Conservation (phyloP, 805 yeast genomes). For the Saccharomycopsis sp. region DNA sequence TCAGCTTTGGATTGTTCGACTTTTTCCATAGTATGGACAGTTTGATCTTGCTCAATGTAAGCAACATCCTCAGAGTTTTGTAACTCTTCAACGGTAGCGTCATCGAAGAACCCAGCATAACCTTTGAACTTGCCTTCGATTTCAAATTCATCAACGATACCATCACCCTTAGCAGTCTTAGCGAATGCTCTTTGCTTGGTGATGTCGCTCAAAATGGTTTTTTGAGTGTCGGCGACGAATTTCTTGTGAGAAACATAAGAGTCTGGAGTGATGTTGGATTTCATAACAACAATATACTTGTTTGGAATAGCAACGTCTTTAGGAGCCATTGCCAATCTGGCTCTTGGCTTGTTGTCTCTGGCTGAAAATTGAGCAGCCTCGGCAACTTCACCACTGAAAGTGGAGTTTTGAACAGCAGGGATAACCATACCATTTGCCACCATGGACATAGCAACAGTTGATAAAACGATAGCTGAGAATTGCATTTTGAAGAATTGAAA, state of each 20-base stretch:
- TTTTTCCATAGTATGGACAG: conserved; percentile 30
- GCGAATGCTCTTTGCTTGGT: conserved; percentile 17
- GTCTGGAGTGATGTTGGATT: conserved; percentile 46
- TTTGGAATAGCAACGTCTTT: conserved; percentile 46
- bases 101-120: conserved; percentile 76
- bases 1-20: conserved; percentile 55
- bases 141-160: conserved; percentile 58
- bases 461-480: too few relatives aligned
- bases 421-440: background rate
- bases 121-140: conserved; percentile 44
- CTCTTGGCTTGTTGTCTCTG: too few relatives aligned
- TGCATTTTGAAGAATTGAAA: too few relatives aligned
- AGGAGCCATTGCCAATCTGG: background rate
- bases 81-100: conserved; percentile 61
- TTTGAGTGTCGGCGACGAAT: conserved; percentile 36
- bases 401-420: too few relatives aligned
- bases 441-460: background rate
- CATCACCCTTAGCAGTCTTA: conserved; percentile 22
- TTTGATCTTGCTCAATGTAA: conserved; percentile 53
- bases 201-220: background rate
- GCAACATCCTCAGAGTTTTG: conserved; percentile 55
- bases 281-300: conserved; percentile 81
- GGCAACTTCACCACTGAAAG: too few relatives aligned
- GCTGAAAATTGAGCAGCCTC: too few relatives aligned
- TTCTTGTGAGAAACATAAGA: conserved; percentile 55